Evolutionary conservation across 2,329 filamentous ascomycete species (phyloP).

Genomic region (Xylariaceae sp.): DNA sequence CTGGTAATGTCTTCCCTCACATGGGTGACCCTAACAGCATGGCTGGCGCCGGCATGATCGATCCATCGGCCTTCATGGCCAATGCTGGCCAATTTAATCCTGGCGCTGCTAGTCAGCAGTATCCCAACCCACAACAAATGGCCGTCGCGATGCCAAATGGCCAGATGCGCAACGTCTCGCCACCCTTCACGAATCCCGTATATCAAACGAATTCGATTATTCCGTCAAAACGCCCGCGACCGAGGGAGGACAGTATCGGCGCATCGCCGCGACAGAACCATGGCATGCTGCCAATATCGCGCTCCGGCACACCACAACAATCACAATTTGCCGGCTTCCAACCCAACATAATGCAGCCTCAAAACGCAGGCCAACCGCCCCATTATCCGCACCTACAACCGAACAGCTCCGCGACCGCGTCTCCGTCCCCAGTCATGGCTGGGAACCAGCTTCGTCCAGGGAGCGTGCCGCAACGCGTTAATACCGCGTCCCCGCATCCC

Average conservation of each 20-base stretch:
- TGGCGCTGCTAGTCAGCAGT: slow-evolving; percentile 44
- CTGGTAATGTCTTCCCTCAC: slow-evolving; percentile 63
- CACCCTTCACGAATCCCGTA: slow-evolving; percentile 68
- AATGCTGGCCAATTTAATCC: slow-evolving; percentile 56
- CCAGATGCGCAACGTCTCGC: slow-evolving; percentile 75
- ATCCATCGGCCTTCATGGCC: slow-evolving; percentile 59
- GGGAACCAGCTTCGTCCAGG: slow-evolving; percentile 68
- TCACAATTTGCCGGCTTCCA: slow-evolving; percentile 67
- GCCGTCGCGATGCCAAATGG: slow-evolving; percentile 68
- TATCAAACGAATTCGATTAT: slow-evolving; percentile 84
- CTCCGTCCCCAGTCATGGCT: slow-evolving; percentile 85
- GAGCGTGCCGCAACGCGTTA: slow-evolving; percentile 71
- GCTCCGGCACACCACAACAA: slow-evolving; percentile 88
- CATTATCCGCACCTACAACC: slow-evolving; percentile 79
- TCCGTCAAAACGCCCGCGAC: slow-evolving; percentile 81
- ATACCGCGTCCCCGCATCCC: slow-evolving; percentile 86
- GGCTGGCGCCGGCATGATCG: slow-evolving; percentile 54
- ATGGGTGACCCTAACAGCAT: slow-evolving; percentile 56
- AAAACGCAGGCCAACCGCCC: slow-evolving; percentile 58
- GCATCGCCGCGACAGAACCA: slow-evolving; percentile 74
- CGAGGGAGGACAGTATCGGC: slow-evolving; percentile 76
- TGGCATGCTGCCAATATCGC: slow-evolving; percentile 70
- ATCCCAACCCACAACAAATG: slow-evolving; percentile 53
- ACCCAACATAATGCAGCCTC: slow-evolving; percentile 55
- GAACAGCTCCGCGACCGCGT: slow-evolving; percentile 75